Conservation (phyloP, 129 eudicot genomes). For the Deinandra increscens region DNA sequence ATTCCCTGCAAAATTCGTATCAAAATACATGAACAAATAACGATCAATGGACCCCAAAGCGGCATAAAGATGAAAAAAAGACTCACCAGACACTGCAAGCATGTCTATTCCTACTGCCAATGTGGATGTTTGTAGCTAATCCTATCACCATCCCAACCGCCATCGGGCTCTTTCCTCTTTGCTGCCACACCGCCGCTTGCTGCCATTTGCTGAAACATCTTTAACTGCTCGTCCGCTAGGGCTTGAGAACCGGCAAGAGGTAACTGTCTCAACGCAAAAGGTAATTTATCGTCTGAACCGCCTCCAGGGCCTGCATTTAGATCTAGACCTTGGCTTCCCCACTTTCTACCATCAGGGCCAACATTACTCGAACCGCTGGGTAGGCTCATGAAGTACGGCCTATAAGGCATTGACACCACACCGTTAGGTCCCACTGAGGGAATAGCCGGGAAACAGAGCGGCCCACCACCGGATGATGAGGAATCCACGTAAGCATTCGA, state of each 20-base stretch:
- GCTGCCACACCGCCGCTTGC: slow-evolving; percentile 46
- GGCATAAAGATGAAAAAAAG: background rate
- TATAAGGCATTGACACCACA: slow-evolving; percentile 47
- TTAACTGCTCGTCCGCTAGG: slow-evolving; percentile 58
- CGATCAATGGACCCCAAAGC: background rate
- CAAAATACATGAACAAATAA: background rate
- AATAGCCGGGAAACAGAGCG: slow-evolving; percentile 47
- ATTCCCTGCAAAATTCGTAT: background rate
- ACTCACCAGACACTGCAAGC: slow-evolving; percentile 18
- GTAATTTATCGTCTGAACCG: slow-evolving; percentile 48
- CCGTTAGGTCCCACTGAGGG: slow-evolving; percentile 54
- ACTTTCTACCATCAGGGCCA: slow-evolving; percentile 51
- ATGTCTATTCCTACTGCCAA: slow-evolving; percentile 46
- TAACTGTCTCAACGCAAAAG: slow-evolving; percentile 47
- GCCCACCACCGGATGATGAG: slow-evolving; percentile 53
- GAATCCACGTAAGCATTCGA: slow-evolving; percentile 48
- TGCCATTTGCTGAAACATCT: slow-evolving; percentile 44
- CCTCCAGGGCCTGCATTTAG: slow-evolving; percentile 75
- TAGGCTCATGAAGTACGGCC: slow-evolving; percentile 56
- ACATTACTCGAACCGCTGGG: slow-evolving; percentile 46
- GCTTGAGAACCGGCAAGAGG: slow-evolving; percentile 51
- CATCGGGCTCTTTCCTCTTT: slow-evolving; percentile 81
- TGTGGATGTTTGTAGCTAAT: slow-evolving; percentile 60
- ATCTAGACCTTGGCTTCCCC: slow-evolving; percentile 75
- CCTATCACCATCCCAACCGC: slow-evolving; percentile 63